Percentiles rank a stretch among this genome's conserved stretches.
phyloP scores from a whole-genome alignment of 208 protist species.

The Balamuthia mandrillaris region DNA sequence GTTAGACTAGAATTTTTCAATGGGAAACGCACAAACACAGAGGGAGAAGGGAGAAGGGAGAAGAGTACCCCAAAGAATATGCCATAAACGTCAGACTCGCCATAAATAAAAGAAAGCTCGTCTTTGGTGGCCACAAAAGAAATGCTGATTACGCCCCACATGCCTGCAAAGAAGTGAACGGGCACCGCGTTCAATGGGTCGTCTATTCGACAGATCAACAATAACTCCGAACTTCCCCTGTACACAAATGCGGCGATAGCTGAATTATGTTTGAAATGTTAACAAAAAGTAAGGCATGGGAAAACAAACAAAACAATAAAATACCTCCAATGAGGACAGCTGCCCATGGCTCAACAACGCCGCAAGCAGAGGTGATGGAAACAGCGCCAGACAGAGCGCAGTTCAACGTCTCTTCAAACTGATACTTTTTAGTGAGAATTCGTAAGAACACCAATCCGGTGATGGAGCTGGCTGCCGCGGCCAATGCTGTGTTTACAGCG shows the following conservation, averaged over 20 bases:
- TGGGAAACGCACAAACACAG: neutral
- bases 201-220: neutral
- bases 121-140: no score
- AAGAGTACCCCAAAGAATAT: neutral
- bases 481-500: slow-evolving; percentile 29
- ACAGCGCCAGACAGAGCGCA: neutral
- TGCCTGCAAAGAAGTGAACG: slow-evolving; percentile 16
- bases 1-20: no score
- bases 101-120: no score
- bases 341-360: slow-evolving; percentile 6
- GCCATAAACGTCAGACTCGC: neutral
- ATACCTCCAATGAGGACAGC: slow-evolving; percentile 23
- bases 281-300: neutral
- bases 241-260: neutral
- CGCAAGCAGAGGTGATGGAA: neutral
- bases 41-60: neutral
- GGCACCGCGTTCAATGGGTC: slow-evolving; percentile 9
- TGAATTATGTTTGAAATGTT: neutral
- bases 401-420: neutral
- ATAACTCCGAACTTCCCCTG: neutral
- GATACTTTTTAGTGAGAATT: neutral
- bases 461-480: neutral
- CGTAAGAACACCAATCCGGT: neutral
- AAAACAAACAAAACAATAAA: neutral
- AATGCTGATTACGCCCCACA: slow-evolving; percentile 3